A percentile compares a stretch with the other conserved stretches of the same genome.
These are phyloP conservation scores for Henckelia pumila DNA, from an alignment of 257 asterid species.

Conservation along the genomic window DNA sequence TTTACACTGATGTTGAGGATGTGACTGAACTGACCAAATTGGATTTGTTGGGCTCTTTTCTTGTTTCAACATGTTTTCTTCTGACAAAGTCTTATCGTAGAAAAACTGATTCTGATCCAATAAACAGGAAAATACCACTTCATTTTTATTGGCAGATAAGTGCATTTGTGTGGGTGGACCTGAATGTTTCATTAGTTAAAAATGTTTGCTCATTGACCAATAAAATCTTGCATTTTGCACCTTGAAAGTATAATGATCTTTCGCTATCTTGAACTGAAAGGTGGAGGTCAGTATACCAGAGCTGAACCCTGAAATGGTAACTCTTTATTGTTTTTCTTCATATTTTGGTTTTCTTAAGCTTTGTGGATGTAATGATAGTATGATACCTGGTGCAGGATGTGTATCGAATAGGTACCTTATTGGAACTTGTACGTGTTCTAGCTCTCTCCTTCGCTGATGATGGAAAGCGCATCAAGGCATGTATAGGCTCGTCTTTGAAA, in stretches of 20 bases:
- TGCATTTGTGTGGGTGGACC: not conserved
- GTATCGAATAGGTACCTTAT: constrained; percentile 95
- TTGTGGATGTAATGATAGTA: constrained; percentile 33
- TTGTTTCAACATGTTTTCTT: not conserved
- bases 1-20: not conserved
- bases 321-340: constrained; percentile 8
- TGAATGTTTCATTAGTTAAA: not conserved
- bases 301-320: constrained; percentile 95
- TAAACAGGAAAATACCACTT: not conserved
- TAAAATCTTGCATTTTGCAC: constrained; percentile 14
- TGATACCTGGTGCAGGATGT: constrained; percentile 79
- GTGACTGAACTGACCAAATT: not conserved
- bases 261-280: constrained; percentile 40
- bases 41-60: not conserved
- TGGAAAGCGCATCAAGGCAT: constrained; percentile 89
- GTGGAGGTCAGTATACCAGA: constrained; percentile 94
- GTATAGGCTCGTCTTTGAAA: constrained; percentile 9
- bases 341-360: constrained; percentile 9
- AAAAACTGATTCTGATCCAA: not conserved
- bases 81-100: constrained; percentile 1
- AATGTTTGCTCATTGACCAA: constrained; percentile 1
- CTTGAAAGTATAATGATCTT: constrained; percentile 24
- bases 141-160: not conserved
- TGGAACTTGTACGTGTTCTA: constrained; percentile 84
- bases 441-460: constrained; percentile 96